Percentiles rank a stretch among this genome's conserved stretches.
These are phyloP conservation scores for Tulasnella sp. DNA, from an alignment of 768 basidiomycete species.

Conservation along the genomic window DNA sequence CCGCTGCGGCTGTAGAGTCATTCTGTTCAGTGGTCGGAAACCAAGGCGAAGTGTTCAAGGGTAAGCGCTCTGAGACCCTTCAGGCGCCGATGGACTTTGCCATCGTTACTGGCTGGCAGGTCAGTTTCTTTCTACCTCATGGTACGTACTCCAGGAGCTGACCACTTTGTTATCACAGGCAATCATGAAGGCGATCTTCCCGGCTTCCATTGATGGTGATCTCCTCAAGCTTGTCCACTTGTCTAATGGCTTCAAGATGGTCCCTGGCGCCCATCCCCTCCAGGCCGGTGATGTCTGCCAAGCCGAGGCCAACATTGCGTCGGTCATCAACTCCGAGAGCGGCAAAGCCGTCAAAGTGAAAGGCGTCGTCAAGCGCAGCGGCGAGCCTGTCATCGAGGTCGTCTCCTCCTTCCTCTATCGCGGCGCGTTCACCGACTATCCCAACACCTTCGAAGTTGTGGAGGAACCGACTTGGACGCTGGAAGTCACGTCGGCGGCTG, in stretches of 20 bases:
- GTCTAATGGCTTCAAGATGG: slow-evolving; percentile 88
- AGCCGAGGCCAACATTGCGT: slow-evolving; percentile 77
- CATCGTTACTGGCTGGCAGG: slow-evolving; percentile 98
- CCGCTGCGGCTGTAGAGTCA: slow-evolving; percentile 57
- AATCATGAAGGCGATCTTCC: slow-evolving; percentile 99
- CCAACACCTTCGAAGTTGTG: slow-evolving; percentile 89
- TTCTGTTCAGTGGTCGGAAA: slow-evolving; percentile 94
- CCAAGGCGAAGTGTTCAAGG: slow-evolving; percentile 83
- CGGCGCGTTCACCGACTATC: slow-evolving; percentile 84
- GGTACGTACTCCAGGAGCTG: neutral
- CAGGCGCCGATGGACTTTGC: slow-evolving; percentile 98
- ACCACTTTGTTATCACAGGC: slow-evolving; percentile 41
- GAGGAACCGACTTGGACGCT: slow-evolving; percentile 86
- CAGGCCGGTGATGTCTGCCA: slow-evolving; percentile 81
- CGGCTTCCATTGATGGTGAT: slow-evolving; percentile 81
- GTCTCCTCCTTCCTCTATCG: slow-evolving; percentile 94
- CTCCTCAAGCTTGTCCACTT: slow-evolving; percentile 92
- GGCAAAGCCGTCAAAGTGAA: slow-evolving; percentile 92
- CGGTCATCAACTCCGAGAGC: slow-evolving; percentile 78
- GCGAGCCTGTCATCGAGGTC: slow-evolving; percentile 81
- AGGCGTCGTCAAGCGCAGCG: slow-evolving; percentile 67
- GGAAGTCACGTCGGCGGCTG: slow-evolving; percentile 58
- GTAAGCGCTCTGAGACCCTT: slow-evolving; percentile 47
- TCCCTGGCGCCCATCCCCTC: slow-evolving; percentile 66
- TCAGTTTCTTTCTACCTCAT: slow-evolving; percentile 30